Conservation (phyloP, 2,329 filamentous ascomycete species). For the Lomentospora prolificans region DNA sequence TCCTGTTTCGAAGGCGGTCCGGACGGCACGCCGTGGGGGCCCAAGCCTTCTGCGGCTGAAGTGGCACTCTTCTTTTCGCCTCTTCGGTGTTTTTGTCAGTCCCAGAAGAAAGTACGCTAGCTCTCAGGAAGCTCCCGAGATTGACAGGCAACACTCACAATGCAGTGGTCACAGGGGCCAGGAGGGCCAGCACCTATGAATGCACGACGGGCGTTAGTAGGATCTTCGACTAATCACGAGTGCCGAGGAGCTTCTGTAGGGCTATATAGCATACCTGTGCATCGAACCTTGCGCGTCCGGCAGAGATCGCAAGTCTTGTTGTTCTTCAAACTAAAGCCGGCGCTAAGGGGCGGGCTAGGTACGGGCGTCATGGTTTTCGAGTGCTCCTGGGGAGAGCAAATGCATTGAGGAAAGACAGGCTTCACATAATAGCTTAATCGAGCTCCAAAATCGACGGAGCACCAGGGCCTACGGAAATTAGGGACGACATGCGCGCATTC, state of each 20-base stretch:
- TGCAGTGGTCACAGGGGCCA: conserved; percentile 19
- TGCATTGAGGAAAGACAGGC: background rate
- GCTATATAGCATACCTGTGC: conserved; percentile 20
- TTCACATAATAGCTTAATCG: background rate
- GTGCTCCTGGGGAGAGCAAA: background rate
- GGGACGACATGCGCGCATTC: background rate
- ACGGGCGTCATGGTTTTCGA: background rate
- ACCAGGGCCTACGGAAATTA: background rate
- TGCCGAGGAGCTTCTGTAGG: background rate
- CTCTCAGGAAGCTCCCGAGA: background rate
- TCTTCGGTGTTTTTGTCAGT: background rate
- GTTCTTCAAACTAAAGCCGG: background rate
- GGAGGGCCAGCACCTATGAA: conserved; percentile 12
- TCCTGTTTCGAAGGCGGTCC: conserved; percentile 9
- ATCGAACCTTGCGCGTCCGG: conserved; percentile 30
- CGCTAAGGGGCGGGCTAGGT: background rate
- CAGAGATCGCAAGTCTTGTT: conserved; percentile 27
- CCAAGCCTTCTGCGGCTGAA: conserved; percentile 17
- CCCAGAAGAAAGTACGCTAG: conserved; percentile 9
- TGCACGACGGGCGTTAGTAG: background rate
- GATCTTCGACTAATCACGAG: background rate
- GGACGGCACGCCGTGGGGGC: conserved; percentile 10
- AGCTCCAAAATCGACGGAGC: background rate
- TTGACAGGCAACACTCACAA: conserved; percentile 13
- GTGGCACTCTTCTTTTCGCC: conserved; percentile 12